Evolutionary conservation across 2,329 filamentous ascomycete species (phyloP).

Genomic region (Botrytis squamosa): DNA sequence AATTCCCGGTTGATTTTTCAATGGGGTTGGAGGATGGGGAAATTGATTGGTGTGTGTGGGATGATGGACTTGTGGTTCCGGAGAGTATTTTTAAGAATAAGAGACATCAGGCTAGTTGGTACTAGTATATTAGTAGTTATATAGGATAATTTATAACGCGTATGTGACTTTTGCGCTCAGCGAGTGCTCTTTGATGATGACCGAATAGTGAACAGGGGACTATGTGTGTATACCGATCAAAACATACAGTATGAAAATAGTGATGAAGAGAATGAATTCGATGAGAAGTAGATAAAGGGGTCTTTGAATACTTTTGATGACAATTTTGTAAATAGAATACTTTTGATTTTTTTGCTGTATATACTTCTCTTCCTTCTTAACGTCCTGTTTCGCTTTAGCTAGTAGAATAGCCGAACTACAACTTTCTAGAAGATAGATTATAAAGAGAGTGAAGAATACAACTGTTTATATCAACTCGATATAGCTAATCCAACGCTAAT

Average conservation of each 20-base stretch:
- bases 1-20: neutral
- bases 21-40: neutral
- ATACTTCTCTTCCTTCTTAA: neutral
- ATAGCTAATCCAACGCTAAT: neutral
- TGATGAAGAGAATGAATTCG: neutral
- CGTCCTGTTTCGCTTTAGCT: neutral
- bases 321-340: neutral
- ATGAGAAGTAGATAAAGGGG: neutral
- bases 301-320: neutral
- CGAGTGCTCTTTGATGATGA: neutral
- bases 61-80: neutral
- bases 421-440: neutral
- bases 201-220: neutral
- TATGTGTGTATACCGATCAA: neutral
- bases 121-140: neutral
- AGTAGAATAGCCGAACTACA: neutral
- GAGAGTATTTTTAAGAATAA: neutral
- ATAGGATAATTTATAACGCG: neutral
- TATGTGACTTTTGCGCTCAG: neutral
- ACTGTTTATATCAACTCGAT: neutral
- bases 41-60: neutral
- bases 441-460: neutral
- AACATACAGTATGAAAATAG: neutral
- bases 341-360: neutral
- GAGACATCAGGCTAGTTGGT: neutral